Evolutionary conservation across 768 basidiomycete genomes (phyloP).

Genomic region (Suillus spraguei): DNA sequence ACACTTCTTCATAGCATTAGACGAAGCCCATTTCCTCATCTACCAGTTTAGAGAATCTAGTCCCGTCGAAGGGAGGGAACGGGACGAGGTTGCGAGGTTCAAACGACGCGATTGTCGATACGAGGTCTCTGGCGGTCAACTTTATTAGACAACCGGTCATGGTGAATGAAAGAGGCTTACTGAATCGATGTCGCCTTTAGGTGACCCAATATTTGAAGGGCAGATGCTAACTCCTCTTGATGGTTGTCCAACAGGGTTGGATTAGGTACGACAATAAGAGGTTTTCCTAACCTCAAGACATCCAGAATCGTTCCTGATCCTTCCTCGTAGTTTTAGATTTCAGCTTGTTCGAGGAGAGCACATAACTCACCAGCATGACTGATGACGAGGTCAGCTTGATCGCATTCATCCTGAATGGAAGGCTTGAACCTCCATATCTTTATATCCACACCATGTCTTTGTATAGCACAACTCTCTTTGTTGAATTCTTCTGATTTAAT

Average conservation of each 20-base stretch:
- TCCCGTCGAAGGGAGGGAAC: constrained; percentile 72
- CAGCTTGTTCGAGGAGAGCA: neutral
- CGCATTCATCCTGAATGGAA: constrained; percentile 66
- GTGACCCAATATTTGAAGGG: constrained; percentile 59
- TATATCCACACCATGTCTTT: constrained; percentile 50
- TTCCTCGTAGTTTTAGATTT: constrained; percentile 32
- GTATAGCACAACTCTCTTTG: constrained; percentile 27
- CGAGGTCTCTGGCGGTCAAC: constrained; percentile 46
- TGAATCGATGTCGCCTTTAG: constrained; percentile 55
- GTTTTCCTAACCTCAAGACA: constrained; percentile 71
- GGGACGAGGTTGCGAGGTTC: constrained; percentile 46
- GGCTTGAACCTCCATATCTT: constrained; percentile 77
- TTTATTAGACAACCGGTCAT: constrained; percentile 14
- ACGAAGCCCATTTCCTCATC: constrained; percentile 82
- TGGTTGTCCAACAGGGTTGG: constrained; percentile 89
- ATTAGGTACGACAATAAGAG: constrained; percentile 89
- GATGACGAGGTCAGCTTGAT: constrained; percentile 75
- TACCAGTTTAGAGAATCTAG: constrained; percentile 63
- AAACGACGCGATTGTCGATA: constrained; percentile 53
- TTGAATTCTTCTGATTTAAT: constrained; percentile 35
- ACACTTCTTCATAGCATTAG: constrained; percentile 21
- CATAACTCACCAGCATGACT: constrained; percentile 84
- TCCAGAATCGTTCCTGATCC: constrained; percentile 96
- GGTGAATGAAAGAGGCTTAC: constrained; percentile 45
- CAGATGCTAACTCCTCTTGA: constrained; percentile 83